Evolutionary conservation across 345 rosid genomes (phyloP).

Genomic region (Arabidopsis suecica): DNA sequence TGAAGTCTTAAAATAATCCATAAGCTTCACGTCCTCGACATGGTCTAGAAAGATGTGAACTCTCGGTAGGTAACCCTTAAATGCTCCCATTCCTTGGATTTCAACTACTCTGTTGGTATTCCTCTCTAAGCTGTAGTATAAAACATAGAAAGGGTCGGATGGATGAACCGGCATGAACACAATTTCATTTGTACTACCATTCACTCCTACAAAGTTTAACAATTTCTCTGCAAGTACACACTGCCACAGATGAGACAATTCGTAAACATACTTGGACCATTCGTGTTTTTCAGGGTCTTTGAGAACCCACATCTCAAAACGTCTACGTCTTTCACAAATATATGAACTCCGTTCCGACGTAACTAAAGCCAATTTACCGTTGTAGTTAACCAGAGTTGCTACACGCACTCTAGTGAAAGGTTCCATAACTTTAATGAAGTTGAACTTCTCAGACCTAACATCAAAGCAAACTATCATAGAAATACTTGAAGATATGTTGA

Average conservation of each 20-base stretch:
- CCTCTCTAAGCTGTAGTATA: neutral
- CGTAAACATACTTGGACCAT: neutral
- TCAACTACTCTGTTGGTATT: neutral
- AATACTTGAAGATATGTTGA: neutral
- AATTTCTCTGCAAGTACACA: neutral
- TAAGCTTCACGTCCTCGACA: constrained; percentile 7
- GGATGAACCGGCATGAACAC: neutral
- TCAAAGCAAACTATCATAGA: constrained; percentile 4
- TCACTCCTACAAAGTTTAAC: neutral
- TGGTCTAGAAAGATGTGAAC: neutral
- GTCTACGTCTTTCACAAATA: neutral
- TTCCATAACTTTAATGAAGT: neutral
- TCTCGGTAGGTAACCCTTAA: neutral
- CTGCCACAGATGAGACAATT: neutral
- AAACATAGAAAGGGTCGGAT: neutral
- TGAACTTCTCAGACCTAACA: constrained; percentile 3
- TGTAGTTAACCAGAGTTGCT: constrained; percentile 3
- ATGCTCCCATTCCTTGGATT: neutral
- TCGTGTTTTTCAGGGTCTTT: neutral
- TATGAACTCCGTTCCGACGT: no score
- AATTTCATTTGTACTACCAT: neutral
- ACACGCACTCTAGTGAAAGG: neutral
- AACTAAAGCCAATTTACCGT: neutral
- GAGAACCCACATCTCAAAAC: neutral
- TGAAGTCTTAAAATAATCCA: neutral